phyloP scores from a whole-genome alignment of 2,329 filamentous ascomycete species.

The Emydomyces testavorans region DNA sequence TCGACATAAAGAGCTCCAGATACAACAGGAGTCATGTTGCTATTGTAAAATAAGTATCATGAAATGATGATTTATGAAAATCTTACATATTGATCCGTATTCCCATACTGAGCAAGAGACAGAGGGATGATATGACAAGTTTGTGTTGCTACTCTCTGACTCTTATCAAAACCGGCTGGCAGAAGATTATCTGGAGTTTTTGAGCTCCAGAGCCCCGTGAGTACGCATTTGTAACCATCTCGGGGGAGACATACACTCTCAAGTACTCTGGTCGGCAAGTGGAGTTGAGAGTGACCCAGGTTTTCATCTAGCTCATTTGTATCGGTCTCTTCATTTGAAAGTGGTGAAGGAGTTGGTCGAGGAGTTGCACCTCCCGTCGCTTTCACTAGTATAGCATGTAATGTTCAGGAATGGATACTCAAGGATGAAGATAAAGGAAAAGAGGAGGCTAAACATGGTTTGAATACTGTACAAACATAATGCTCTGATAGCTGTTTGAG shows the following conservation, averaged over 20 bases:
- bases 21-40: not conserved
- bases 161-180: not conserved
- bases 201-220: not conserved
- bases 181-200: not conserved
- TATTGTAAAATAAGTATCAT: not conserved
- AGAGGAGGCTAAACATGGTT: not conserved
- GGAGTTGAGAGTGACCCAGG: not conserved
- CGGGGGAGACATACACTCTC: not conserved
- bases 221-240: not conserved
- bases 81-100: not conserved
- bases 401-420: too few relatives aligned
- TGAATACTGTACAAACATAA: not conserved
- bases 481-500: not conserved
- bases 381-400: not conserved
- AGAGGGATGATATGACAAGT: not conserved
- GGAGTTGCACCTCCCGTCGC: not conserved
- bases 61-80: too few relatives aligned
- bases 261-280: not conserved
- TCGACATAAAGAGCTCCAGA: not conserved
- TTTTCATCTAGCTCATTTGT: not conserved
- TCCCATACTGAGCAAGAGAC: not conserved
- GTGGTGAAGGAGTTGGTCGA: not conserved
- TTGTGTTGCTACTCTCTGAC: not conserved
- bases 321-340: not conserved
- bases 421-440: not conserved